phyloP scores from a whole-genome alignment of 2,329 filamentous ascomycete genomes.

The Fusarium incarnatum region DNA sequence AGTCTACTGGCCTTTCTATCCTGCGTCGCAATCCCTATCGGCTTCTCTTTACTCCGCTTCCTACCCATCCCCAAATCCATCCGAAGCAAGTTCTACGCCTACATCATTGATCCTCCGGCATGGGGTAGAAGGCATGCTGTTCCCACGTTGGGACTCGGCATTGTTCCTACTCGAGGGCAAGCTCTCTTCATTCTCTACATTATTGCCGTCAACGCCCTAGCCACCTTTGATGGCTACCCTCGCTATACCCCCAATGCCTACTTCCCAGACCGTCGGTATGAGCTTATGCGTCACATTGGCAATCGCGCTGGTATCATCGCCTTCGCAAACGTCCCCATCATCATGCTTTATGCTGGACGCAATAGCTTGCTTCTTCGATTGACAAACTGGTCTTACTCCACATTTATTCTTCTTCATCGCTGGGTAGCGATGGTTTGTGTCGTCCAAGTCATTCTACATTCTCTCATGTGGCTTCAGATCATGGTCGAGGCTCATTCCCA shows the following conservation, averaged over 20 bases:
- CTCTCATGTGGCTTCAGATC: slow-evolving; percentile 54
- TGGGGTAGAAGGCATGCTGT: slow-evolving; percentile 44
- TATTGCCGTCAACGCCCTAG: slow-evolving; percentile 53
- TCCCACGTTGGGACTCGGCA: slow-evolving; percentile 41
- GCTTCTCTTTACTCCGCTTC: slow-evolving; percentile 39
- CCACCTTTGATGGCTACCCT: slow-evolving; percentile 49
- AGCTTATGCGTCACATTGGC: slow-evolving; percentile 52
- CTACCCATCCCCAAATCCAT: slow-evolving; percentile 29
- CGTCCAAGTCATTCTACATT: slow-evolving; percentile 60
- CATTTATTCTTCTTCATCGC: slow-evolving; percentile 61
- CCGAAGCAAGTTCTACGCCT: slow-evolving; percentile 42
- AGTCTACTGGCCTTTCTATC: slow-evolving; percentile 41
- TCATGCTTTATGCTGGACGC: slow-evolving; percentile 58
- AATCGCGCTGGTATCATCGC: slow-evolving; percentile 57
- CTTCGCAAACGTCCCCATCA: slow-evolving; percentile 56
- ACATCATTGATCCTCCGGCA: slow-evolving; percentile 46
- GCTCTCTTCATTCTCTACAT: slow-evolving; percentile 57
- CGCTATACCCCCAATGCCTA: slow-evolving; percentile 46
- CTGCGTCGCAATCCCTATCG: slow-evolving; percentile 36
- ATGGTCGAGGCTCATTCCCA: slow-evolving; percentile 49
- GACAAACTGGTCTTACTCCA: slow-evolving; percentile 62
- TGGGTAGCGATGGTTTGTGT: slow-evolving; percentile 60
- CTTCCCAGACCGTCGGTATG: slow-evolving; percentile 35
- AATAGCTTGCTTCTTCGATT: slow-evolving; percentile 62
- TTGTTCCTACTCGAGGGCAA: slow-evolving; percentile 57